Evolutionary conservation across 768 basidiomycete genomes (phyloP), one percentile per base, ranked within the genome.

Genomic region (Erythrobasidium yunnanense): DNA sequence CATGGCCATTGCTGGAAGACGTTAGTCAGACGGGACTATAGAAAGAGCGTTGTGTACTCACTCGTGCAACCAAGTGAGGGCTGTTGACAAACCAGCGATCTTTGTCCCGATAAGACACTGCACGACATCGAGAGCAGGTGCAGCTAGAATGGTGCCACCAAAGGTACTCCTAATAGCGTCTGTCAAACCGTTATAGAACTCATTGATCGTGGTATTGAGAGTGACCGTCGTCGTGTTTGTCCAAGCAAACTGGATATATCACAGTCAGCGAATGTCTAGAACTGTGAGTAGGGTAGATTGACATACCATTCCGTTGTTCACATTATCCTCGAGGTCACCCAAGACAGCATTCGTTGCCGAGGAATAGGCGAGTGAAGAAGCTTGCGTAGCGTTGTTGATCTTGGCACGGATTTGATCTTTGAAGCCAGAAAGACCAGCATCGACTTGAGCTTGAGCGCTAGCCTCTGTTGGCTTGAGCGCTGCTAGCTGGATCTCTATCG

Each of bases 101-200:
- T 97, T 97, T 66, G 82, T 81, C 18, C 92, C 93, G 70, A 97
- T 82, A 72, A 96, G 81, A 74, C 92, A 96, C 70, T 79, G 81
- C 71, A 93, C 77, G 73, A 97, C 95, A 58, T 88, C 89, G 71
- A 87, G 86, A 17, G 87, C 83, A 0, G 90, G 88, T 2, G 78
- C 73, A 71, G 87, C 84, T 34, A 96, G 82, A 72, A 91, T 82
- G 5, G 90, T 91, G 15, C 84, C 84, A 33, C 87, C 86, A 75
- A 97, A 93, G 25, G 56, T 66, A 46, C 18, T 46, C 60, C 80
- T 78, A n/a, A 97, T 88, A 4, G 83, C 80, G 47, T 81, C 79
- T 76, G 93, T 87, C 32, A 99, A 77, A 54, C 90, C 90, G 63
- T 79, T 79, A 77, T 97, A 97, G 76, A 99, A 93, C 50, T 80